Evolutionary conservation across 2,329 filamentous ascomycete species (phyloP).

Genomic region (Neofusicoccum ribis): DNA sequence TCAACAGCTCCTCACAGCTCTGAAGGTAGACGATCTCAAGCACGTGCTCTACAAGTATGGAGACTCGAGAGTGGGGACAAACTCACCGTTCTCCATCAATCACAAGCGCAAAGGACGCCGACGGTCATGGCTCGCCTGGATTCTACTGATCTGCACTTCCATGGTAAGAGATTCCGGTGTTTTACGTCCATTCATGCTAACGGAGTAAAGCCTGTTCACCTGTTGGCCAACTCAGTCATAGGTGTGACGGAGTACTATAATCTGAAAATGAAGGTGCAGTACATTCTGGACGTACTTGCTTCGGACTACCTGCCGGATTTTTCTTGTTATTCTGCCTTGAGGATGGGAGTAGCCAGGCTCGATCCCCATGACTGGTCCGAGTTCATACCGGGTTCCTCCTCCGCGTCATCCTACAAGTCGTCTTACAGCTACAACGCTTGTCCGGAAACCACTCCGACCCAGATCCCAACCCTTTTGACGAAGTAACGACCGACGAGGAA

Average conservation of each 20-base stretch:
- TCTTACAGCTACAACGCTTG: not conserved
- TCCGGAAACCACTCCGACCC: not conserved
- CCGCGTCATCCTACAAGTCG: not conserved
- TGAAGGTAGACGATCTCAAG: constrained; percentile 30
- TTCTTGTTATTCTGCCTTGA: not conserved
- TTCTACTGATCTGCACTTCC: constrained; percentile 27
- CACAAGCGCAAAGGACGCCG: constrained; percentile 28
- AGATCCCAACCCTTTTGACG: not conserved
- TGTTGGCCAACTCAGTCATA: constrained; percentile 34
- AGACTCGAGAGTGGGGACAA: constrained; percentile 34
- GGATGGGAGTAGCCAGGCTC: not conserved
- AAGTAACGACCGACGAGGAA: not conserved
- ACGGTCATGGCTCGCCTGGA: constrained; percentile 30
- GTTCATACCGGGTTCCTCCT: not conserved
- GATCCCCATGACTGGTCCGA: not conserved
- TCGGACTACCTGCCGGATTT: not conserved
- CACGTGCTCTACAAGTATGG: constrained; percentile 31
- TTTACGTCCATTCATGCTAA: not conserved
- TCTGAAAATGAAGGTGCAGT: not conserved
- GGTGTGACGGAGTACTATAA: constrained; percentile 24
- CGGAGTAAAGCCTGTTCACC: constrained; percentile 28
- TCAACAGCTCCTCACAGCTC: constrained; percentile 32
- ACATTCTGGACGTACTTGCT: not conserved
- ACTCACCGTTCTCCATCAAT: constrained; percentile 35
- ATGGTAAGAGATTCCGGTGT: constrained; percentile 1